Evolutionary conservation across 352 stramenopile species (phyloP).

Genomic region (Phytophthora sp.): DNA sequence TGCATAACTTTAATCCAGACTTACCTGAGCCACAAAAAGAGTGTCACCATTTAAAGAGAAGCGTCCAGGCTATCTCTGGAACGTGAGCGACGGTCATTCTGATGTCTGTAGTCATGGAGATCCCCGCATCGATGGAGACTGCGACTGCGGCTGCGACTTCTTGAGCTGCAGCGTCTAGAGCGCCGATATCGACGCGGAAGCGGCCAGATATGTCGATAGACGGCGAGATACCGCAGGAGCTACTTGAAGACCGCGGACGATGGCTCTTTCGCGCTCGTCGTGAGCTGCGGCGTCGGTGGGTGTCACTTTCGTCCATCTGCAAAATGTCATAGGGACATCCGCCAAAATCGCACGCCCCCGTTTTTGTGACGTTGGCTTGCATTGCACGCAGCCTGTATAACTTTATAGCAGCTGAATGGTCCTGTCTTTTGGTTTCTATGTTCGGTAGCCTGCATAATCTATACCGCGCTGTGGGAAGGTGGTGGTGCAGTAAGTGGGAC

Average conservation of each 20-base stretch:
- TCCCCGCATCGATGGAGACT: conserved; percentile 12
- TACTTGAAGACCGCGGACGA: conserved; percentile 2
- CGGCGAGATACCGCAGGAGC: conserved; percentile 9
- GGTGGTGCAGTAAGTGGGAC: conserved; percentile 25
- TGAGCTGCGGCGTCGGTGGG: conserved; percentile 17
- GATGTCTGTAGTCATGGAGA: conserved; percentile 5
- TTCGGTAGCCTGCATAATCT: neutral
- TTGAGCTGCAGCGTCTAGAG: conserved; percentile 9
- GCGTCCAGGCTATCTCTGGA: neutral
- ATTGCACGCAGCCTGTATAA: conserved; percentile 13
- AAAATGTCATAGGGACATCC: conserved; percentile 9
- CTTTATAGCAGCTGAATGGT: conserved; percentile 8
- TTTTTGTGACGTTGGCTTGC: conserved; percentile 15
- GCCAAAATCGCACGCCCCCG: too few species aligned
- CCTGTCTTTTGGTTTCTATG: conserved; percentile 8
- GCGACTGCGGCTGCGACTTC: conserved; percentile 17
- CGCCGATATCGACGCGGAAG: conserved; percentile 7
- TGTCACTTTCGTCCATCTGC: conserved; percentile 22
- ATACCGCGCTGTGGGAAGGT: conserved; percentile 3
- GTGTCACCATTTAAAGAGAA: neutral
- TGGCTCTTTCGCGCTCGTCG: conserved; percentile 5
- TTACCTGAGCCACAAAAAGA: neutral
- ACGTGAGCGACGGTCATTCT: neutral
- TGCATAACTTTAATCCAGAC: conserved; percentile 13
- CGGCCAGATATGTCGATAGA: conserved; percentile 7